These are phyloP conservation scores for Aspergillus fumigatus DNA, from an alignment of 2,329 filamentous ascomycete genomes.

Conservation along the genomic window DNA sequence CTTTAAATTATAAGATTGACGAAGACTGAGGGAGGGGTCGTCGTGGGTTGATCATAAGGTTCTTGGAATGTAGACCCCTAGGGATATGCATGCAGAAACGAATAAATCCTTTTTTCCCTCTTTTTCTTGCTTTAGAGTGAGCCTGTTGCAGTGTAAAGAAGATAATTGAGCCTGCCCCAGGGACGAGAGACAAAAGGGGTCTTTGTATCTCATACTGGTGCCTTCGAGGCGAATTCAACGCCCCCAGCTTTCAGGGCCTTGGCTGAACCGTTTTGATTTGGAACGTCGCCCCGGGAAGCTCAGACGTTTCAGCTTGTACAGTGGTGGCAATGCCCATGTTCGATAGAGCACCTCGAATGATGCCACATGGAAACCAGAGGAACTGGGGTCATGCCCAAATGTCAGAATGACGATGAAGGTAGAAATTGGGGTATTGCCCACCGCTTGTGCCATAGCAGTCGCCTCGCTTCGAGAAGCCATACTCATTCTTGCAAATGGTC, in stretches of 20 bases:
- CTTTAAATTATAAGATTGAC: conserved; percentile 35
- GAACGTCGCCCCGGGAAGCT: conserved; percentile 84
- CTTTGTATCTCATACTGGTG: background rate
- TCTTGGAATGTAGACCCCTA: conserved; percentile 14
- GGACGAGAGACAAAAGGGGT: background rate
- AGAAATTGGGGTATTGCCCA: conserved; percentile 41
- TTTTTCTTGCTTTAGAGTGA: background rate
- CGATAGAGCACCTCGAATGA: conserved; percentile 88
- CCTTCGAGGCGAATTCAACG: background rate
- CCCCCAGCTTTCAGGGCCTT: conserved; percentile 51
- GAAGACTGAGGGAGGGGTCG: conserved; percentile 21
- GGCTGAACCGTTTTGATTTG: conserved; percentile 82
- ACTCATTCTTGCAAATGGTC: conserved; percentile 84
- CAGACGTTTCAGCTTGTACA: conserved; percentile 83
- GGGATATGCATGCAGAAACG: conserved; percentile 13
- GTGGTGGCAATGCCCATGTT: conserved; percentile 85
- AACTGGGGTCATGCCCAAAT: conserved; percentile 53
- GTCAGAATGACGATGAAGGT: background rate
- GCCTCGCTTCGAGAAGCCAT: conserved; percentile 71
- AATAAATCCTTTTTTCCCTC: conserved; percentile 4
- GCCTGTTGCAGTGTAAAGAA: background rate
- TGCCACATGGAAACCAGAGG: conserved; percentile 89
- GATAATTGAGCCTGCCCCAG: background rate
- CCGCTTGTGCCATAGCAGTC: conserved; percentile 70
- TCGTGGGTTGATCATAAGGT: conserved; percentile 8